Percentiles rank a stretch among this genome's conserved stretches.
Evolutionary conservation across 2,329 filamentous ascomycete genomes (phyloP).

Genomic region (Alternaria triticina): DNA sequence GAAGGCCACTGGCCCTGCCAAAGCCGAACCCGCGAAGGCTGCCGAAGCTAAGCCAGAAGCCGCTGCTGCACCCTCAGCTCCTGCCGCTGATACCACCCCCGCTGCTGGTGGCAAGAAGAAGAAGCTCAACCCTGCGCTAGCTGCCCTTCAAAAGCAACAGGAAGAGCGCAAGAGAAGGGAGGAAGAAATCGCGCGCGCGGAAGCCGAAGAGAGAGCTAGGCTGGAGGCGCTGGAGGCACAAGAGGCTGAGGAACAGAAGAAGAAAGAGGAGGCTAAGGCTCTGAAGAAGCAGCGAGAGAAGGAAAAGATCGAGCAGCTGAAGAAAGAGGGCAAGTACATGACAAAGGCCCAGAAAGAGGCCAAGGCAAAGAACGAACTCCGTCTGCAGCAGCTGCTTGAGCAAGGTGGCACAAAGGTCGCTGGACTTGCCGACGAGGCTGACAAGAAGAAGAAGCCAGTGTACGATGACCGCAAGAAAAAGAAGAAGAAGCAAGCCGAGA

Average conservation of each 20-base stretch:
- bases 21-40: conserved; percentile 52
- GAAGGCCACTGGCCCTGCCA: conserved; percentile 61
- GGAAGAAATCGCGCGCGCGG: conserved; percentile 66
- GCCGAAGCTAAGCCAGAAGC: conserved; percentile 46
- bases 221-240: conserved; percentile 70
- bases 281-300: conserved; percentile 86
- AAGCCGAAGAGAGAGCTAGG: conserved; percentile 69
- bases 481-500: conserved; percentile 70
- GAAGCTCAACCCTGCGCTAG: conserved; percentile 80
- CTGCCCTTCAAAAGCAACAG: conserved; percentile 80
- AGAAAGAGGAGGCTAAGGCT: conserved; percentile 74
- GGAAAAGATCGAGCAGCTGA: conserved; percentile 83
- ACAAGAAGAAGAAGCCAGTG: conserved; percentile 80
- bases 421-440: conserved; percentile 61
- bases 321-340: conserved; percentile 85
- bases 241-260: conserved; percentile 71
- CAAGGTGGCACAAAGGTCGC: conserved; percentile 71
- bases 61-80: conserved; percentile 38
- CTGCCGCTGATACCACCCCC: conserved; percentile 41
- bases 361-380: conserved; percentile 77
- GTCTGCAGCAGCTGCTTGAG: conserved; percentile 84
- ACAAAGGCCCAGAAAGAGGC: conserved; percentile 87
- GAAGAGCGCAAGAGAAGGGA: conserved; percentile 72
- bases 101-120: conserved; percentile 75
- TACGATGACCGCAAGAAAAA: conserved; percentile 82